Conservation (phyloP, 768 basidiomycete species). For the Auriscalpium microsporum region DNA sequence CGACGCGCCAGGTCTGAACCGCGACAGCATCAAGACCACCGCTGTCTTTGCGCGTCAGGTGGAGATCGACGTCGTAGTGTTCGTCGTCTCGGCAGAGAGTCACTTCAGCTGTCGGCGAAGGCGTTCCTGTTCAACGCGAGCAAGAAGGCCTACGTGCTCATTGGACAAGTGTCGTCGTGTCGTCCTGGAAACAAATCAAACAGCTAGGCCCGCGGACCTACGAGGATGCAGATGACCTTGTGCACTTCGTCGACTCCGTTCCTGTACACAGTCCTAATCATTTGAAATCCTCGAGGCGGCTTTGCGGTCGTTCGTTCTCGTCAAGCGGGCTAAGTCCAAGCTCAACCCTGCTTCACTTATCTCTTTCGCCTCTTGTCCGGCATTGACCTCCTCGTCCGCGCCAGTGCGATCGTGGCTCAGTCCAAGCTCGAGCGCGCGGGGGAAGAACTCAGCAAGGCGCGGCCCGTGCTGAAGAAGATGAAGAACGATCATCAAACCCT, state of each 20-base stretch:
- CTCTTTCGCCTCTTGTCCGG: conserved; percentile 84
- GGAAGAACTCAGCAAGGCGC: conserved; percentile 55
- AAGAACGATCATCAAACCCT: conserved; percentile 60
- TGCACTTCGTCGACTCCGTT: conserved; percentile 97
- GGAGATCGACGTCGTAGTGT: conserved; percentile 97
- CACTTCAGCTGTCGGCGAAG: conserved; percentile 92
- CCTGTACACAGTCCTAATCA: conserved; percentile 57
- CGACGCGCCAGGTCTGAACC: conserved; percentile 95
- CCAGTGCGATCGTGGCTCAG: conserved; percentile 83
- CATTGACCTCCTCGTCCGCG: conserved; percentile 75
- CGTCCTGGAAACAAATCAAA: conserved; percentile 90
- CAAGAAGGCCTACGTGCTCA: conserved; percentile 95
- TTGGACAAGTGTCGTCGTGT: conserved; percentile 84
- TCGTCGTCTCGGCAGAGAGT: conserved; percentile 96
- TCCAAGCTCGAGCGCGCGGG: conserved; percentile 65
- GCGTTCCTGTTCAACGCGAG: conserved; percentile 91
- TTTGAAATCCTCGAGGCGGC: conserved; percentile 88
- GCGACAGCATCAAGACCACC: conserved; percentile 91
- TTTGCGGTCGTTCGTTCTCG: conserved; percentile 91
- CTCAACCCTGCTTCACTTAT: conserved; percentile 83
- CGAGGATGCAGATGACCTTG: conserved; percentile 85
- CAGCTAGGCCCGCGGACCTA: conserved; percentile 87
- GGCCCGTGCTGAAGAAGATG: conserved; percentile 88
- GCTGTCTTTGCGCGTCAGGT: conserved; percentile 92
- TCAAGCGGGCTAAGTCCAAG: conserved; percentile 94